Percentiles rank a stretch among this genome's conserved stretches.
Conservation (phyloP, 805 yeast genomes). For the Yarrowia sp. region DNA sequence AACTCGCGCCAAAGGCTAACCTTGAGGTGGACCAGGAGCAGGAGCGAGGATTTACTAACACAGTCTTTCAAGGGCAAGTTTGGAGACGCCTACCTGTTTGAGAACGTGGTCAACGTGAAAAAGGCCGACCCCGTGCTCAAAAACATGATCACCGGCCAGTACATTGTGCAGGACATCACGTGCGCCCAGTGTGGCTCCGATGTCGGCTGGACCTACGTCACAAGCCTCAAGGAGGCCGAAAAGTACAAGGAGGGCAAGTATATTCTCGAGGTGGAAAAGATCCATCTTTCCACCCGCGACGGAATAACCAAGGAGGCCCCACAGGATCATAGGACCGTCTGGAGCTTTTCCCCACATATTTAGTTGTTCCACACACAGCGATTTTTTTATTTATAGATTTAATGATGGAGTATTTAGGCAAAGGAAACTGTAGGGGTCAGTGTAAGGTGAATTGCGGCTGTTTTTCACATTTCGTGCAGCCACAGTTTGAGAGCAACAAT, state of each 20-base stretch:
- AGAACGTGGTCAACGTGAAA: slow-evolving; percentile 48
- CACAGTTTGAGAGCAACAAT: neutral
- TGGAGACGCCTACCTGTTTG: slow-evolving; percentile 58
- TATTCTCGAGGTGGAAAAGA: slow-evolving; percentile 47
- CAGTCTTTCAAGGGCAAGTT: slow-evolving; percentile 52
- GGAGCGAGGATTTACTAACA: neutral
- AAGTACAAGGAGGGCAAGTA: slow-evolving; percentile 61
- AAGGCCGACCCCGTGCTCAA: slow-evolving; percentile 43
- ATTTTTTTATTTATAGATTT: neutral
- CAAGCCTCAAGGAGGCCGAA: slow-evolving; percentile 47
- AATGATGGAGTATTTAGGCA: neutral
- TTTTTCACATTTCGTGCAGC: too few species aligned
- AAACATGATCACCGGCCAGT: slow-evolving; percentile 60
- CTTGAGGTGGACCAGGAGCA: neutral
- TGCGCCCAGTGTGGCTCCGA: slow-evolving; percentile 55
- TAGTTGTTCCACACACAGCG: neutral
- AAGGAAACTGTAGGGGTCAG: neutral
- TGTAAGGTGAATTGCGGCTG: neutral
- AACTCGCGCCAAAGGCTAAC: slow-evolving; percentile 1
- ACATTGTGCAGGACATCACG: slow-evolving; percentile 53
- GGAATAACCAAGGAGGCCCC: neutral
- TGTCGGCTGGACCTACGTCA: slow-evolving; percentile 65
- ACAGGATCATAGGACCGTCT: neutral
- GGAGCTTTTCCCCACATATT: neutral
- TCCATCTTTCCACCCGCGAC: slow-evolving; percentile 1